These are phyloP conservation scores for Arabidopsis suecica DNA, from an alignment of 345 rosid genomes.

Conservation along the genomic window DNA sequence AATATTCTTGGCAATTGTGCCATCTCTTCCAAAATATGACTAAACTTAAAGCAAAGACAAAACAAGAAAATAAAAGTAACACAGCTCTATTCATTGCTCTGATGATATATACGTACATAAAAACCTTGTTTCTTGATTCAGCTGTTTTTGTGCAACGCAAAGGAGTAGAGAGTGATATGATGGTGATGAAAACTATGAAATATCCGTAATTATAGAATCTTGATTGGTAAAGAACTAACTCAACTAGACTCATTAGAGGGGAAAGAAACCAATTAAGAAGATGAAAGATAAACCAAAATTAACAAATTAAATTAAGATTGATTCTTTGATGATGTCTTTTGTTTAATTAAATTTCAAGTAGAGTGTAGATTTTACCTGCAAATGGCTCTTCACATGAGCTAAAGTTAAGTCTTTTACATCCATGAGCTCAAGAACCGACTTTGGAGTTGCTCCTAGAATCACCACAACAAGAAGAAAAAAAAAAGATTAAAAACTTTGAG, in stretches of 20 bases:
- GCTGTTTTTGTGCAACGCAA: constrained; percentile 31
- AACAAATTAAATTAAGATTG: background rate
- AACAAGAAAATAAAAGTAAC: constrained; percentile 18
- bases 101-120: constrained; percentile 12
- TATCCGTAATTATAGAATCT: constrained; percentile 16
- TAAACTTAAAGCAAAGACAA: constrained; percentile 37
- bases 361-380: constrained; percentile 64
- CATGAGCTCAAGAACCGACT: constrained; percentile 91
- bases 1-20: constrained; percentile 52
- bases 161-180: constrained; percentile 21
- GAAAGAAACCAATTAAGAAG: constrained; percentile 26
- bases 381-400: constrained; percentile 92
- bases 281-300: constrained; percentile 13
- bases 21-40: constrained; percentile 34
- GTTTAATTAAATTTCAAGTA: constrained; percentile 15
- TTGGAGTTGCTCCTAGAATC: constrained; percentile 84
- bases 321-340: background rate
- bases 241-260: constrained; percentile 20
- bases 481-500: constrained; percentile 9
- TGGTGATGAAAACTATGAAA: constrained; percentile 45
- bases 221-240: constrained; percentile 16
- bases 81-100: constrained; percentile 34
- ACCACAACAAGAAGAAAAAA: background rate
- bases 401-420: constrained; percentile 89
- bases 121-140: constrained; percentile 35